Evolutionary conservation across 495 filamentous ascomycete species (phyloP), one percentile per base, ranked within the genome.

Genomic region (Coniosporium apollinis): DNA sequence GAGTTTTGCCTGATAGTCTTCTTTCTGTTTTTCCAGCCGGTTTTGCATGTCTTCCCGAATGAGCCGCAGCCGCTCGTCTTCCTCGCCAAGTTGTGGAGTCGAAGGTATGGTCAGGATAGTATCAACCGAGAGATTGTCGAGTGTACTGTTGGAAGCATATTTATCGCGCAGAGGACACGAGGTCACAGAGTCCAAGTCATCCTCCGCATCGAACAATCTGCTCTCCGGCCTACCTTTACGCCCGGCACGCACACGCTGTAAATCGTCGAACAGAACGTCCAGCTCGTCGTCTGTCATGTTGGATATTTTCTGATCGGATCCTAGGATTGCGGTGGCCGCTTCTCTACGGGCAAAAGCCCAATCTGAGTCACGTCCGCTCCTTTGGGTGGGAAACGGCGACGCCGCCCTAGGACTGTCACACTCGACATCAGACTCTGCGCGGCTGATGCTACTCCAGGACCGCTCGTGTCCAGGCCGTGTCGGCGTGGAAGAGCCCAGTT

Each of bases 101-200:
- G 82, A 86, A 4, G 91, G 89, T 64, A 93, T 80, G 1, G 89
- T 99, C 26, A 96, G 67, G 2, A 75, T 75, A 3, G 91, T 99
- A 47, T 99, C 89, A 16, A 96, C 65, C 10, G 91, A 96, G 49
- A 96, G 89, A 53, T 93, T 93, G 52, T 99, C 89, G 25, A 94
- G 66, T 3, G 91, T 99, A 10, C 85, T 85, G 50, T 79, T 89
- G 3, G 85, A 94, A 65, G 91, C 76, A 55, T 96, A 94, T 49
- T 99, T 99, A 41, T 99, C 89, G 29, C 89, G 68, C 19, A 86
- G 64, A 2, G 82, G 79, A 54, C 84, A 92, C 6, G 85, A 93
- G 20, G 77, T 79, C 16, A 82, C 71, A 0, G 86, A 94, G 46
- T 94, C 89, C 35, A 74, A 69, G 51, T 94, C 89, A 34, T 94